phyloP scores from a whole-genome alignment of 1,284 basidiomycete genomes.

The Entoloma clypeatum region DNA sequence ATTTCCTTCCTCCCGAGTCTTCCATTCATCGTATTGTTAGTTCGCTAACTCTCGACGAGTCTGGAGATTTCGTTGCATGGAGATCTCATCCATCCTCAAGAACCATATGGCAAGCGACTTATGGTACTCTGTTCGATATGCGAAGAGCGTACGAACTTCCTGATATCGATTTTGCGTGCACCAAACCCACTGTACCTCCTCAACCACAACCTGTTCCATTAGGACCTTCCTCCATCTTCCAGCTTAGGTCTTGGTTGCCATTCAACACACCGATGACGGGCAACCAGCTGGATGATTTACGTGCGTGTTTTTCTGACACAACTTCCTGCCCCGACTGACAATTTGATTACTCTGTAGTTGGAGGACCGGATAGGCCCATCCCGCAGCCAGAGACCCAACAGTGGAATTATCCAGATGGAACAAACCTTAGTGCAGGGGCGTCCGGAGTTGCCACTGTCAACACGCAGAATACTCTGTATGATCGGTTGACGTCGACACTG shows the following conservation, averaged over 20 bases:
- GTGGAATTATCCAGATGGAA: constrained; percentile 15
- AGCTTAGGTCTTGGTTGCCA: constrained; percentile 49
- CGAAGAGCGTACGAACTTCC: constrained; percentile 48
- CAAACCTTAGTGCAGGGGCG: constrained; percentile 19
- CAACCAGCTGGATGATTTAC: constrained; percentile 52
- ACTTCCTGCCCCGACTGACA: constrained; percentile 1
- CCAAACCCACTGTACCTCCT: constrained; percentile 40
- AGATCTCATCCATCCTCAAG: constrained; percentile 30
- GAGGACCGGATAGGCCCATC: constrained; percentile 57
- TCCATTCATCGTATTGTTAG: constrained; percentile 27
- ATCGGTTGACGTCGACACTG: constrained; percentile 50
- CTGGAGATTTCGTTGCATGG: constrained; percentile 57
- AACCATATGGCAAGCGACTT: constrained; percentile 38
- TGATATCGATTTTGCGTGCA: constrained; percentile 45
- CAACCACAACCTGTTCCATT: constrained; percentile 59
- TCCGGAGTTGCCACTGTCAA: constrained; percentile 32
- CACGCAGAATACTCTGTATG: constrained; percentile 41
- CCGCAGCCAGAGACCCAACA: constrained; percentile 21
- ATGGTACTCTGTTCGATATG: constrained; percentile 57
- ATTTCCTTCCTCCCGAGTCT: neutral
- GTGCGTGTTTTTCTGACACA: constrained; percentile 36
- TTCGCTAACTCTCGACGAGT: constrained; percentile 46
- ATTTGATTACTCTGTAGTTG: constrained; percentile 39
- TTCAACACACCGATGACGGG: constrained; percentile 47
- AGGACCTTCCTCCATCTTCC: constrained; percentile 46